A percentile compares a stretch with the other conserved stretches of the same genome.
Conservation (phyloP, 805 yeast species). For the Yarrowia sp. region DNA sequence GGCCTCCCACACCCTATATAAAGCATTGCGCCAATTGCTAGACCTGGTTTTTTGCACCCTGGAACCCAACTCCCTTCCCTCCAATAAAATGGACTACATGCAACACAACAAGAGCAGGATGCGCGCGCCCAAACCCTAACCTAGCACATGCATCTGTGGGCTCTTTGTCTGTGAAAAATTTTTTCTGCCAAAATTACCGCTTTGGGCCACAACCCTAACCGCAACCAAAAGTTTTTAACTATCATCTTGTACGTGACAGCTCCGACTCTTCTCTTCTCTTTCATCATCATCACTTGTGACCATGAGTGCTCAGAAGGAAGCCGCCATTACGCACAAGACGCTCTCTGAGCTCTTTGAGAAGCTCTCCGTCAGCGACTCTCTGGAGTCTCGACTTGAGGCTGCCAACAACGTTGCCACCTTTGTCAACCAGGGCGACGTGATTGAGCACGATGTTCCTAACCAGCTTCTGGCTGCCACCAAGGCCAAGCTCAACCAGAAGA, state of each 20-base stretch:
- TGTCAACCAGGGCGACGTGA: conserved; percentile 85
- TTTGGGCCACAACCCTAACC: not conserved
- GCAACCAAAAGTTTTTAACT: conserved; percentile 16
- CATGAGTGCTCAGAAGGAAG: conserved; percentile 27
- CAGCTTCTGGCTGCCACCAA: conserved; percentile 76
- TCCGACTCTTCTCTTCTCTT: conserved; percentile 8
- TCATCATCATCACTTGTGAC: conserved; percentile 23
- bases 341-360: conserved; percentile 78
- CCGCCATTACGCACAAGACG: conserved; percentile 26
- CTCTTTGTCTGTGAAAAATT: conserved; percentile 25
- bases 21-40: conserved; percentile 3
- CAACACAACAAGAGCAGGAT: conserved; percentile 2
- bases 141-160: not conserved
- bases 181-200: not conserved
- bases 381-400: conserved; percentile 76
- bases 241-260: not conserved
- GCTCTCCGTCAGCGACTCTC: conserved; percentile 77
- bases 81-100: conserved; percentile 12
- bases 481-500: conserved; percentile 76
- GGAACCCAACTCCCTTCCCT: not conserved
- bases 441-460: conserved; percentile 96
- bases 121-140: not conserved
- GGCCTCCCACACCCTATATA: not conserved
- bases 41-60: not conserved
- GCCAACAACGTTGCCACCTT: conserved; percentile 88